These are phyloP conservation scores for Backusella macrospora DNA, from an alignment of 192 early-diverging fungal genomes.

Conservation along the genomic window DNA sequence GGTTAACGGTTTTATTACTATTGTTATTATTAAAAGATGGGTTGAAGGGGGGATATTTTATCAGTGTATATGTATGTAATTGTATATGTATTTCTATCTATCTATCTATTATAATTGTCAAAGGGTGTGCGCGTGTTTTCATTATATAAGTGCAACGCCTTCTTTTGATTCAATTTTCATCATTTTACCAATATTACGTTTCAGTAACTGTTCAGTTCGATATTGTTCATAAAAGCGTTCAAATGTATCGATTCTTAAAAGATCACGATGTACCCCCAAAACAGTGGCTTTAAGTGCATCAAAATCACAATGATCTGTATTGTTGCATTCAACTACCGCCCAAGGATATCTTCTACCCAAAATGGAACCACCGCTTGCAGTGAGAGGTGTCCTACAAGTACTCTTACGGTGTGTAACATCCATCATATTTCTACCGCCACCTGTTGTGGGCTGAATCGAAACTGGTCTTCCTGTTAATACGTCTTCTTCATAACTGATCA, in stretches of 20 bases:
- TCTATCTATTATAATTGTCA: no score
- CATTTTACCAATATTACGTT: conserved; percentile 46
- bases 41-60: no score
- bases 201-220: conserved; percentile 56
- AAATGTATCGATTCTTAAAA: conserved; percentile 55
- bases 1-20: not conserved
- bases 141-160: not conserved
- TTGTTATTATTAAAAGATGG: no score
- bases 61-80: no score
- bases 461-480: conserved; percentile 44
- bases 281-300: conserved; percentile 45
- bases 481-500: conserved; percentile 90
- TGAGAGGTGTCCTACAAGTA: no score
- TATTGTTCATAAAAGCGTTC: conserved; percentile 63
- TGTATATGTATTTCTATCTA: not conserved
- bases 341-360: conserved; percentile 88
- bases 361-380: conserved; percentile 42
- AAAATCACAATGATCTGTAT: conserved; percentile 94
- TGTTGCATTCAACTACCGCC: conserved; percentile 89
- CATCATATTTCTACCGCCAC: not conserved
- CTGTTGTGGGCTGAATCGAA: not conserved
- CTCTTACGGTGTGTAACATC: no score
- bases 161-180: conserved; percentile 27
- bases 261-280: conserved; percentile 51
- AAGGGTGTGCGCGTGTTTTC: no score